phyloP scores from a whole-genome alignment of 164 flowering plant species.

The Nymphaea colorata region DNA sequence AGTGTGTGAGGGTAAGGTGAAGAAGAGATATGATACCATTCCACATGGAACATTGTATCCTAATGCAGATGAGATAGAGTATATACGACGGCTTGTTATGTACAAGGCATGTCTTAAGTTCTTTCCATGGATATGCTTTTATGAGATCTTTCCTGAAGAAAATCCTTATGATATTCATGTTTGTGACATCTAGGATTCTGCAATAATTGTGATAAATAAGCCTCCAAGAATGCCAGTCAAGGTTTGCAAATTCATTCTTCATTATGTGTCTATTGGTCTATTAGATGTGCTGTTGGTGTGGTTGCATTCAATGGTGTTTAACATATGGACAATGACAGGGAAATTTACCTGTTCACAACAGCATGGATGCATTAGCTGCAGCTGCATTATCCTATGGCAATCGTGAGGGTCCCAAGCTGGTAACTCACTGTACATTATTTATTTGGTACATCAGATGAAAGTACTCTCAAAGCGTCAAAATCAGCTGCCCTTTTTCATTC shows the following conservation, averaged over 20 bases:
- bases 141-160: not conserved
- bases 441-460: too few species aligned
- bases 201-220: slow-evolving; percentile 75
- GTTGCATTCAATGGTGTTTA: not conserved
- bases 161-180: not conserved
- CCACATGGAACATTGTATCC: slow-evolving; percentile 86
- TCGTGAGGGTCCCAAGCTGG: slow-evolving; percentile 88
- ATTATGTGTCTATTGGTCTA: too few species aligned
- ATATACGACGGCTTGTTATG: slow-evolving; percentile 74
- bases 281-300: too few species aligned
- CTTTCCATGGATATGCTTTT: not conserved
- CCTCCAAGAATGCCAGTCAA: slow-evolving; percentile 85
- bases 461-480: too few species aligned
- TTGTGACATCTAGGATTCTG: slow-evolving; percentile 54
- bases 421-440: slow-evolving; percentile 13
- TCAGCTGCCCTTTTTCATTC: too few species aligned
- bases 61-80: slow-evolving; percentile 87
- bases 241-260: slow-evolving; percentile 27
- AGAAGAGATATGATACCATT: slow-evolving; percentile 69
- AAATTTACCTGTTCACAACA: slow-evolving; percentile 78
- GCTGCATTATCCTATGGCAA: slow-evolving; percentile 70
- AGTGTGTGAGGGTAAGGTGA: slow-evolving; percentile 53
- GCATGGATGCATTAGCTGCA: slow-evolving; percentile 96
- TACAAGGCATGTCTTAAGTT: slow-evolving; percentile 44
- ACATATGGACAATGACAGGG: slow-evolving; percentile 30